phyloP scores from a whole-genome alignment of 2,329 filamentous ascomycete genomes.

The Clathrospora elynae region DNA sequence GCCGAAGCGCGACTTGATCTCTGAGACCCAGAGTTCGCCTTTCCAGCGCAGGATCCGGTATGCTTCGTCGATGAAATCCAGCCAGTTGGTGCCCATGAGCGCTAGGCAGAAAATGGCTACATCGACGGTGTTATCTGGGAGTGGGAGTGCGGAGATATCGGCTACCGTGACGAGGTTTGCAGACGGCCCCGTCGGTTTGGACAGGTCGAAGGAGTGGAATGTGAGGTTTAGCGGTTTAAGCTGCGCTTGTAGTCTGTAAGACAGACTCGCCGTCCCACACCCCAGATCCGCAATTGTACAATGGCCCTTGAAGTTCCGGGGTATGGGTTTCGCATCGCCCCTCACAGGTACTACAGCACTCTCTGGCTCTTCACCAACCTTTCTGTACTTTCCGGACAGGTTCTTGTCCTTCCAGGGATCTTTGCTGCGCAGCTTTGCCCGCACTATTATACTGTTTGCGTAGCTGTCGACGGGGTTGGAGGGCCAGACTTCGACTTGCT shows the following conservation, averaged over 20 bases:
- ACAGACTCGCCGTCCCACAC: constrained; percentile 87
- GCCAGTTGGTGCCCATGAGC: constrained; percentile 99
- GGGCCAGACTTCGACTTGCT: constrained; percentile 94
- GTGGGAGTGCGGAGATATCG: constrained; percentile 83
- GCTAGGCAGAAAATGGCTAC: constrained; percentile 94
- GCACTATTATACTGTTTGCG: constrained; percentile 69
- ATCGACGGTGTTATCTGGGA: constrained; percentile 76
- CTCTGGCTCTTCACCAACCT: too few relatives aligned
- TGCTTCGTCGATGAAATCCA: constrained; percentile 94
- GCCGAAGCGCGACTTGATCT: constrained; percentile 93
- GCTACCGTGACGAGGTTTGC: constrained; percentile 79
- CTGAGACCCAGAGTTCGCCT: constrained; percentile 94
- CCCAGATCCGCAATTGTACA: constrained; percentile 89
- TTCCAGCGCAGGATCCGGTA: constrained; percentile 90
- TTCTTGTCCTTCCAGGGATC: constrained; percentile 50
- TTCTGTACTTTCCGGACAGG: constrained; percentile 41
- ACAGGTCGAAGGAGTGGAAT: constrained; percentile 85
- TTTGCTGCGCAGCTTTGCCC: constrained; percentile 61
- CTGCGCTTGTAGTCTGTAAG: constrained; percentile 68
- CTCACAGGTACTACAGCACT: constrained; percentile 14
- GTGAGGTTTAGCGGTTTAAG: constrained; percentile 71
- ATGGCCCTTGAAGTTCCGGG: constrained; percentile 68
- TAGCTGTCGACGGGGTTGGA: constrained; percentile 94
- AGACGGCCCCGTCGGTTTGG: constrained; percentile 73
- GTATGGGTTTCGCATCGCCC: constrained; percentile 59